Conservation (phyloP, 2,329 filamentous ascomycete genomes). For the Fusarium avenaceum region DNA sequence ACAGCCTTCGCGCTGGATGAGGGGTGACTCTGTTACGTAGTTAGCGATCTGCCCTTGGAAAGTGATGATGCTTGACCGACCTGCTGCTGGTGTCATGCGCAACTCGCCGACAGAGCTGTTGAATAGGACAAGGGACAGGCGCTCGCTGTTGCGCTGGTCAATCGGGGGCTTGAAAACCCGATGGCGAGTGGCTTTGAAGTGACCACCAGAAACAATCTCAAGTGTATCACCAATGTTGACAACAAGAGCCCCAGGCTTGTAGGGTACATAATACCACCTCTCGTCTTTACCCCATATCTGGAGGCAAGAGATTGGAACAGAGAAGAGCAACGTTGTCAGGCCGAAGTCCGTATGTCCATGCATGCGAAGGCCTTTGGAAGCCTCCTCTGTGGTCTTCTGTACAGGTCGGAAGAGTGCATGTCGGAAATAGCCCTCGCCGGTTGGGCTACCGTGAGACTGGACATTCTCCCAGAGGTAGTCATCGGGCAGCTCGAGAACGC, state of each 20-base stretch:
- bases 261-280: slow-evolving; percentile 42
- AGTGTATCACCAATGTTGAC: slow-evolving; percentile 42
- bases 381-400: slow-evolving; percentile 35
- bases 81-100: slow-evolving; percentile 56
- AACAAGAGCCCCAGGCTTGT: slow-evolving; percentile 41
- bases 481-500: slow-evolving; percentile 40
- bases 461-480: slow-evolving; percentile 44
- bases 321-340: slow-evolving; percentile 34
- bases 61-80: background rate
- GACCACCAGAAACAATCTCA: slow-evolving; percentile 39
- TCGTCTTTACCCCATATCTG: slow-evolving; percentile 43
- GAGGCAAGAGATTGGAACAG: slow-evolving; percentile 39
- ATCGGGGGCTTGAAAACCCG: slow-evolving; percentile 37
- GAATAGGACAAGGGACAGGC: slow-evolving; percentile 59
- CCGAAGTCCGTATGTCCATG: slow-evolving; percentile 41
- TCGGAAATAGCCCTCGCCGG: slow-evolving; percentile 41
- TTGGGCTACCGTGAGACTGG: slow-evolving; percentile 42
- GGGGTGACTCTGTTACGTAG: slow-evolving; percentile 42
- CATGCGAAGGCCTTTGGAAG: slow-evolving; percentile 42
- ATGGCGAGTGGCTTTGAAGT: slow-evolving; percentile 43
- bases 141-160: slow-evolving; percentile 52
- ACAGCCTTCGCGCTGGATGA: slow-evolving; percentile 57
- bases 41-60: accelerated
- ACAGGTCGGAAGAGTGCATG: slow-evolving; percentile 40
- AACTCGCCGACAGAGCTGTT: slow-evolving; percentile 62